Evolutionary conservation across 2,329 filamentous ascomycete species (phyloP).

Genomic region (Canariomyces notabilis): DNA sequence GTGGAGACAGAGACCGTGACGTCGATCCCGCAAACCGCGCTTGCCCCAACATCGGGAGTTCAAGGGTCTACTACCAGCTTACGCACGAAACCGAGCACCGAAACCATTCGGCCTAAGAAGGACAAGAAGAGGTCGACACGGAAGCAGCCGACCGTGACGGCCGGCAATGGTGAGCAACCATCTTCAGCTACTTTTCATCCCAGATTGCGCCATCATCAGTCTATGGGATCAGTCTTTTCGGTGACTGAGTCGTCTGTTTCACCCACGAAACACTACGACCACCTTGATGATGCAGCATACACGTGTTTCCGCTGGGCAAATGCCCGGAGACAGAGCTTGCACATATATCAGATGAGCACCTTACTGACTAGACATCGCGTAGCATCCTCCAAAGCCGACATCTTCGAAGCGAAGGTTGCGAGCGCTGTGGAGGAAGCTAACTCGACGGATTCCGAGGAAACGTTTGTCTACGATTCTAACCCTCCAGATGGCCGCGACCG

Average conservation of each 20-base stretch:
- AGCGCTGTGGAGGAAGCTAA: constrained; percentile 94
- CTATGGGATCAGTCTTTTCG: constrained; percentile 34
- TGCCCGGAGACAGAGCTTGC: constrained; percentile 30
- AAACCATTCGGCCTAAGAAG: constrained; percentile 92
- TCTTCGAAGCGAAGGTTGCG: constrained; percentile 95
- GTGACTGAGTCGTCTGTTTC: constrained; percentile 30
- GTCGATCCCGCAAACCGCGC: constrained; percentile 77
- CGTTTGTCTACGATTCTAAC: constrained; percentile 98
- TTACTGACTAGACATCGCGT: constrained; percentile 43
- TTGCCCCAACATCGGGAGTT: constrained; percentile 60
- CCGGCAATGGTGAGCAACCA: constrained; percentile 64
- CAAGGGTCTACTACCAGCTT: constrained; percentile 67
- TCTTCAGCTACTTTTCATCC: constrained; percentile 27
- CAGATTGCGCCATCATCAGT: constrained; percentile 38
- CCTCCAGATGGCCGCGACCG: constrained; percentile 64
- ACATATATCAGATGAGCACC: constrained; percentile 35
- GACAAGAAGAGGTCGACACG: constrained; percentile 77
- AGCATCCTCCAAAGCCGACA: constrained; percentile 93
- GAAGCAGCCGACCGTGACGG: constrained; percentile 66
- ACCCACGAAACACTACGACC: constrained; percentile 32
- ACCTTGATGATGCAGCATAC: constrained; percentile 30
- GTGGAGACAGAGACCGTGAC: constrained; percentile 95
- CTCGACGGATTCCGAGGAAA: constrained; percentile 95
- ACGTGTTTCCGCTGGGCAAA: constrained; percentile 22
- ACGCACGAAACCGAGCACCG: constrained; percentile 82